Percentiles rank a stretch among this genome's conserved stretches.
Conservation (phyloP, 441 rosid genomes). For the Isatis lusitanica region DNA sequence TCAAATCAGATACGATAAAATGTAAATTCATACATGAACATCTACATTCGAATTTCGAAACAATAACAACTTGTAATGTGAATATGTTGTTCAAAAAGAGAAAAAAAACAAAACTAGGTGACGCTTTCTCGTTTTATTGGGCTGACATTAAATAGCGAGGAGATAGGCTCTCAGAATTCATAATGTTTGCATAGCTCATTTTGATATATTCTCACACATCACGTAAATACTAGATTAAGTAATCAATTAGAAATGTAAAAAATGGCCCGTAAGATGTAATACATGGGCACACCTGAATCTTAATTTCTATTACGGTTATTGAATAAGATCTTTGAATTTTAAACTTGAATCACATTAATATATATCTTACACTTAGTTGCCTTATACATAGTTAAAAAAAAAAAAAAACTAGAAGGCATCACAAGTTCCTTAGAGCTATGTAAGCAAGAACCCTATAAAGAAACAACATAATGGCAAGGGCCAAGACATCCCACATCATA, state of each 20-base stretch:
- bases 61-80: background rate
- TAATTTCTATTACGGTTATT: no score
- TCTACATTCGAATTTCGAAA: background rate
- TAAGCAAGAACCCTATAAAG: slow-evolving; percentile 84
- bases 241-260: background rate
- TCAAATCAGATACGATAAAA: background rate
- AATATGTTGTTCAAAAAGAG: background rate
- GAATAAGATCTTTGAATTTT: no score
- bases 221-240: background rate
- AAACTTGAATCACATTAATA: background rate
- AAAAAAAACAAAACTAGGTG: background rate
- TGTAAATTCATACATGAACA: background rate
- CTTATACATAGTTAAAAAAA: background rate
- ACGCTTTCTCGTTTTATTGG: background rate
- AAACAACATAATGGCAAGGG: slow-evolving; percentile 67
- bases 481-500: slow-evolving; percentile 59
- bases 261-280: background rate
- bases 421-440: slow-evolving; percentile 54
- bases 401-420: slow-evolving; percentile 1
- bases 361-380: slow-evolving; percentile 17
- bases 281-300: background rate
- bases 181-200: background rate
- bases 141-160: background rate
- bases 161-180: background rate
- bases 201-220: background rate